Evolutionary conservation across 2,329 filamentous ascomycete genomes (phyloP), one percentile per base, ranked within the genome.

Genomic region (Colletotrichum falcatum): DNA sequence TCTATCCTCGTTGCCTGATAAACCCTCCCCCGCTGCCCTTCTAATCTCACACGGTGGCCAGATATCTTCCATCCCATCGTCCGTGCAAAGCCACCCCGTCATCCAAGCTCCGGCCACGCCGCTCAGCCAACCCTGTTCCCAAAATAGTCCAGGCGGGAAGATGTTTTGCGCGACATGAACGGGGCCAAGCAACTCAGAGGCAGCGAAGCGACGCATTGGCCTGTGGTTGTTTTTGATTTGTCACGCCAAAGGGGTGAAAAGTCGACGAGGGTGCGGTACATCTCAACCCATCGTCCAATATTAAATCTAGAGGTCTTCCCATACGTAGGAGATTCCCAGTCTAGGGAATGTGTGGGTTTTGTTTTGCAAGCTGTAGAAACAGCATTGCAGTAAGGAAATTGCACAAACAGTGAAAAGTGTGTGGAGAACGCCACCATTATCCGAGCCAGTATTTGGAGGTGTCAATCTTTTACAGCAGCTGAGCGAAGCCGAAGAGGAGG

Each of bases 401-500:
- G 67, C 63, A 61, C 63, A 72, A 70, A 66, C 70, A 70, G 51
- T 61, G 59, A 71, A 72, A 71, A n/a, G 65, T 72, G 60, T 65
- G 72, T 66, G 70, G 72, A 72, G 59, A 73, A 73, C 72, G 72
- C 72, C 72, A 59, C 70, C 65, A 70, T 66, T 69, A 68, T 67
- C 72, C 70, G 66, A 72, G 66, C 39, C 66, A 56, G 49, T 71
- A 28, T 61, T 69, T 54, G 30, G 48, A 28, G 26, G 26, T 59
- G 39, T 49, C 55, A 48, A 48, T 48, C 48, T 18, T 65, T 86
- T 87, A 89, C 79, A 90, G 78, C 76, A 88, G 80, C 76, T 87
- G 84, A 65, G 83, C 83, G 69, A 88, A 65, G 59, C 79, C 85
- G 74, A 82, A 85, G 54, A 87, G 73, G 65, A 83, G 80, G 71